A percentile compares a stretch with the other conserved stretches of the same genome.
phyloP scores from a whole-genome alignment of 371 early-diverging fungal genomes.

The Zopfochytrium polystomum region DNA sequence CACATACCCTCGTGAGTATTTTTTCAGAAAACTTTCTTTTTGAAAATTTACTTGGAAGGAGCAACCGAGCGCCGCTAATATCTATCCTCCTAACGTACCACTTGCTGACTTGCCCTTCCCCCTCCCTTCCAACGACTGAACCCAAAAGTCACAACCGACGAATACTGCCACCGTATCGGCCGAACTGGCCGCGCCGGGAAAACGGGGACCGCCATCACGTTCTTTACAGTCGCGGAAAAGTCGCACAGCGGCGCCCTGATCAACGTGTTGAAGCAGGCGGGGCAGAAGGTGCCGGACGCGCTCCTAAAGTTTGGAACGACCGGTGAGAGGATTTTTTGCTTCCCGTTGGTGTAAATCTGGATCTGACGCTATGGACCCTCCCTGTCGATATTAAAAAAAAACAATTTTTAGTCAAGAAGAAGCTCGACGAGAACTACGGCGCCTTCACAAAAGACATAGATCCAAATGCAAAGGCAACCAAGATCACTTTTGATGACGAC shows the following conservation, averaged over 20 bases:
- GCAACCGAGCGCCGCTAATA: conserved; percentile 69
- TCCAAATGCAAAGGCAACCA: conserved; percentile 76
- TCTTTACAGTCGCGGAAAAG: conserved; percentile 84
- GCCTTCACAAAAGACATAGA: conserved; percentile 93
- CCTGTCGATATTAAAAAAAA: conserved; percentile 2
- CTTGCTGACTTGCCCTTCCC: conserved; percentile 79
- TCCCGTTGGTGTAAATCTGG: background rate
- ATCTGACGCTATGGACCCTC: background rate
- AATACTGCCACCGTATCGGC: conserved; percentile 96
- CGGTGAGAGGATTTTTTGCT: conserved; percentile 16
- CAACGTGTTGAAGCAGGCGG: conserved; percentile 87
- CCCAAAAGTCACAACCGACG: conserved; percentile 41
- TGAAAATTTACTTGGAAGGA: background rate
- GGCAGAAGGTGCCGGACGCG: conserved; percentile 81
- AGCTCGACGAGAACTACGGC: conserved; percentile 91
- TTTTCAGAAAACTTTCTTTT: background rate
- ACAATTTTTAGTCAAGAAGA: conserved; percentile 75
- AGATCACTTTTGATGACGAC: conserved; percentile 79
- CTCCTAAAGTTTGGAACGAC: conserved; percentile 90
- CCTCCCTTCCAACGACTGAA: too few relatives aligned
- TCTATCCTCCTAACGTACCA: conserved; percentile 89
- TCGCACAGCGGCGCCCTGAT: conserved; percentile 75
- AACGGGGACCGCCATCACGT: conserved; percentile 96
- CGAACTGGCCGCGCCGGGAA: conserved; percentile 98
- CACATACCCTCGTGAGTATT: conserved; percentile 77